A percentile compares a stretch with the other conserved stretches of the same genome.
Evolutionary conservation across 192 early-diverging fungal genomes (phyloP).

Genomic region (Gryganskiella cystojenkinii): DNA sequence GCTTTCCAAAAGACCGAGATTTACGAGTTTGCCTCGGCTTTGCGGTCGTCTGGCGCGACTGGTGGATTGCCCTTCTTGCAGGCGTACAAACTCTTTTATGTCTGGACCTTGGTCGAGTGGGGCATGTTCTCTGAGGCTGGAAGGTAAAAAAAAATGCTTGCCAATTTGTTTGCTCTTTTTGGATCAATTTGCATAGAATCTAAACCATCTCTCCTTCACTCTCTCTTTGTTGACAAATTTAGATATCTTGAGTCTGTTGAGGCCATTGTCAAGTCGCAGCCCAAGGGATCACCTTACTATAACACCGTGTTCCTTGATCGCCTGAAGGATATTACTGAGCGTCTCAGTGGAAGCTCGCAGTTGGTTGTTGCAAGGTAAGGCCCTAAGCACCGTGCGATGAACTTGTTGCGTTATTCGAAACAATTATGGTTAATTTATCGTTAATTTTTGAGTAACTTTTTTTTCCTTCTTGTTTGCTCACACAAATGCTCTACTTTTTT

Average conservation of each 20-base stretch:
- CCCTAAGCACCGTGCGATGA: too few relatives aligned
- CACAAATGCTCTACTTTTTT: too few relatives aligned
- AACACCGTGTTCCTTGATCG: slow-evolving; percentile 75
- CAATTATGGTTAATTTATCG: too few relatives aligned
- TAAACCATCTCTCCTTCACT: background rate
- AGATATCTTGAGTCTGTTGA: slow-evolving; percentile 74
- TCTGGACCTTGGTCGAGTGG: slow-evolving; percentile 84
- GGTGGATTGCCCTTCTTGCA: slow-evolving; percentile 88
- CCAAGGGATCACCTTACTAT: slow-evolving; percentile 85
- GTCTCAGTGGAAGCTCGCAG: slow-evolving; percentile 59
- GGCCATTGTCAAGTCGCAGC: slow-evolving; percentile 73
- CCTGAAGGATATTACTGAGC: slow-evolving; percentile 78
- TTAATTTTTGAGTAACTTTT: too few relatives aligned
- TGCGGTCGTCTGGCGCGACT: slow-evolving; percentile 54
- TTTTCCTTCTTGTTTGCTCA: background rate
- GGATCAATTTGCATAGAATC: too few relatives aligned
- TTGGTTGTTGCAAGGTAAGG: slow-evolving; percentile 34
- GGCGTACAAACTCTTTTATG: slow-evolving; percentile 86
- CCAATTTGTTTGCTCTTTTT: background rate
- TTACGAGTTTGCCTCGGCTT: slow-evolving; percentile 79
- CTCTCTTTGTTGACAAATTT: background rate
- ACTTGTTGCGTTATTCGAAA: too few relatives aligned
- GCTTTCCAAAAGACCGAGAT: slow-evolving; percentile 85
- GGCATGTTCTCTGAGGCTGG: slow-evolving; percentile 78
- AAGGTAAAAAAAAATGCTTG: slow-evolving; percentile 48